Evolutionary conservation across 148 eudicot species (phyloP).

Genomic region (Selenicereus undatus): DNA sequence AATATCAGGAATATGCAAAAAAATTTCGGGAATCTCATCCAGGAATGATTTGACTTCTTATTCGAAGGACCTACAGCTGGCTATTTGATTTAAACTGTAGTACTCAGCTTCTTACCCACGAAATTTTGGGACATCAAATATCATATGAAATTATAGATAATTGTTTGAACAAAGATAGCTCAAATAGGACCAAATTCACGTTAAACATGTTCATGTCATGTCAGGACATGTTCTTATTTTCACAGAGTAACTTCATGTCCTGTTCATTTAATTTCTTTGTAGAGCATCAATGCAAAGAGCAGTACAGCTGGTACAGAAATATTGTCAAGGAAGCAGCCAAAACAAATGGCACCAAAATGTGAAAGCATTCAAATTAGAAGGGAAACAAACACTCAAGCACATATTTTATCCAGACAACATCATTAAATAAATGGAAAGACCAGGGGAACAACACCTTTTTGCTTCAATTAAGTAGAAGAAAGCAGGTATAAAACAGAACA

Average conservation of each 20-base stretch:
- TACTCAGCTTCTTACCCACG: neutral
- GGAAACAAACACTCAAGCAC: neutral
- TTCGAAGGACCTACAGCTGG: neutral
- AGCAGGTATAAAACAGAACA: neutral
- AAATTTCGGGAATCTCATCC: neutral
- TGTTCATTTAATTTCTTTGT: too few relatives aligned
- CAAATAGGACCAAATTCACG: neutral
- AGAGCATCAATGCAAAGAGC: too few relatives aligned
- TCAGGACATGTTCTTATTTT: neutral
- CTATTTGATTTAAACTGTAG: neutral
- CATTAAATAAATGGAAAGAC: neutral
- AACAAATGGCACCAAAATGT: neutral
- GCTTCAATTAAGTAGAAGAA: neutral
- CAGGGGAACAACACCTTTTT: neutral
- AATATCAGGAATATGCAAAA: neutral
- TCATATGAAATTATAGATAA: neutral
- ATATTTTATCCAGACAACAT: neutral
- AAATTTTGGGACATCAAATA: neutral
- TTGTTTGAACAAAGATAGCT: neutral
- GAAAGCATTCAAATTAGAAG: neutral
- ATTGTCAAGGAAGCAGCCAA: neutral
- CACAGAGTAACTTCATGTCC: neutral
- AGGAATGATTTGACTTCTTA: neutral
- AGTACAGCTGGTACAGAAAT: neutral
- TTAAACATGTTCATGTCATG: neutral